Evolutionary conservation across 352 stramenopile species (phyloP).

Genomic region (Phytophthora sp.): DNA sequence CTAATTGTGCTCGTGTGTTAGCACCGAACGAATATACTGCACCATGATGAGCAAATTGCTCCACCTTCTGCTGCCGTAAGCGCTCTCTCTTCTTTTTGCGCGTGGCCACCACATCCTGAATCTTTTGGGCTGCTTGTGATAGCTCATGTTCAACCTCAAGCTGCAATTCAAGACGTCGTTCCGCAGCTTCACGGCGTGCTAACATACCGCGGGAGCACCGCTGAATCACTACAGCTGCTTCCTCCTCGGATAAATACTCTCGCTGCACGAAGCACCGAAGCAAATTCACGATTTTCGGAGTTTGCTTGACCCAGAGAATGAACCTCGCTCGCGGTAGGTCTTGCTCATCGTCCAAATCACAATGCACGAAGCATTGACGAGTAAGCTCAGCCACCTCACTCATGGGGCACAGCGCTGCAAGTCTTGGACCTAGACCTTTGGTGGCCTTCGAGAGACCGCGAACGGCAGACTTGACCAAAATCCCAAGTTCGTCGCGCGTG

Average conservation of each 20-base stretch:
- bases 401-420: constrained; percentile 66
- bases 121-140: constrained; percentile 58
- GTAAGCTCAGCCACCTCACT: constrained; percentile 62
- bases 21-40: constrained; percentile 77
- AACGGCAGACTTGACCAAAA: constrained; percentile 74
- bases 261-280: constrained; percentile 75
- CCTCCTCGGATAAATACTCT: constrained; percentile 63
- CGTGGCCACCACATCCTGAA: constrained; percentile 68
- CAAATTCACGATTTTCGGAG: constrained; percentile 74
- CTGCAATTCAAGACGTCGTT: constrained; percentile 59
- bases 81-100: constrained; percentile 70
- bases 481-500: constrained; percentile 78
- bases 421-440: constrained; percentile 56
- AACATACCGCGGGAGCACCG: constrained; percentile 63
- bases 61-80: constrained; percentile 72
- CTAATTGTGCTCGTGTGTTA: constrained; percentile 61
- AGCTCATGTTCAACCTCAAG: constrained; percentile 64
- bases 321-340: constrained; percentile 61
- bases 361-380: constrained; percentile 66
- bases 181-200: constrained; percentile 47
- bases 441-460: constrained; percentile 75
- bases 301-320: constrained; percentile 67
- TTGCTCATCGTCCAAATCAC: constrained; percentile 72
- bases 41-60: constrained; percentile 71
- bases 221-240: constrained; percentile 60